Conservation (phyloP, 805 yeast genomes). For the Suhomyces sp. region DNA sequence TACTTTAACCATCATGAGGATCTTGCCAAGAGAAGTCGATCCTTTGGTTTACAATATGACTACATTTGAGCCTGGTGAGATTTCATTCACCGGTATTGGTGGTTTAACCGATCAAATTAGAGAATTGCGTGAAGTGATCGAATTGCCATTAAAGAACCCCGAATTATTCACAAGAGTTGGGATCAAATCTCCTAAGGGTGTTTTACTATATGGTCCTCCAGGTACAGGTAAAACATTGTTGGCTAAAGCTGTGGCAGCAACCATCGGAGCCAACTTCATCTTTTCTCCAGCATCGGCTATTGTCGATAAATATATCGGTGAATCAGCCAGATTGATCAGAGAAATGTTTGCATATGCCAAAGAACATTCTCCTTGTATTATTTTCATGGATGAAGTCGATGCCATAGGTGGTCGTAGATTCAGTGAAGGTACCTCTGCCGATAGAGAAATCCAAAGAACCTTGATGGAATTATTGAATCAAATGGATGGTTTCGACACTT, state of each 20-base stretch:
- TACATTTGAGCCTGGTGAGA: conserved; percentile 95
- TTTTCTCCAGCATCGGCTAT: conserved; percentile 98
- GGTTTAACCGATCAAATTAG: conserved; percentile 94
- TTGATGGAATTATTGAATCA: conserved; percentile 95
- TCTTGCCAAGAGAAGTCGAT: conserved; percentile 96
- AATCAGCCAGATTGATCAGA: conserved; percentile 91
- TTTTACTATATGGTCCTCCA: conserved; percentile 94
- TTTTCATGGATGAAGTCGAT: conserved; percentile 97
- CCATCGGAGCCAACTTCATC: conserved; percentile 95
- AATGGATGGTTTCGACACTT: conserved; percentile 96
- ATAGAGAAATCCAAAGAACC: conserved; percentile 97
- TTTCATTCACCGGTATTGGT: conserved; percentile 92
- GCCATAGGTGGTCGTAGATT: conserved; percentile 98
- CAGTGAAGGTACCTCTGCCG: conserved; percentile 97
- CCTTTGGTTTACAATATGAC: conserved; percentile 98
- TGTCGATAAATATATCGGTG: conserved; percentile 97
- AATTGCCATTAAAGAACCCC: conserved; percentile 93
- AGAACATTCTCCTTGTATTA: conserved; percentile 97
- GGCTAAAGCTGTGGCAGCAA: conserved; percentile 98
- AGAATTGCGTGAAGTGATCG: conserved; percentile 96
- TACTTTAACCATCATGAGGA: conserved; percentile 94
- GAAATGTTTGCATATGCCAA: conserved; percentile 98
- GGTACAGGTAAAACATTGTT: conserved; percentile 96
- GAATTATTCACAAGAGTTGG: conserved; percentile 95
- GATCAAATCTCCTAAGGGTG: conserved; percentile 98